Evolutionary conservation across 352 stramenopile genomes (phyloP), one percentile per base, ranked within the genome.

Genomic region (Phytophthora brassicae): DNA sequence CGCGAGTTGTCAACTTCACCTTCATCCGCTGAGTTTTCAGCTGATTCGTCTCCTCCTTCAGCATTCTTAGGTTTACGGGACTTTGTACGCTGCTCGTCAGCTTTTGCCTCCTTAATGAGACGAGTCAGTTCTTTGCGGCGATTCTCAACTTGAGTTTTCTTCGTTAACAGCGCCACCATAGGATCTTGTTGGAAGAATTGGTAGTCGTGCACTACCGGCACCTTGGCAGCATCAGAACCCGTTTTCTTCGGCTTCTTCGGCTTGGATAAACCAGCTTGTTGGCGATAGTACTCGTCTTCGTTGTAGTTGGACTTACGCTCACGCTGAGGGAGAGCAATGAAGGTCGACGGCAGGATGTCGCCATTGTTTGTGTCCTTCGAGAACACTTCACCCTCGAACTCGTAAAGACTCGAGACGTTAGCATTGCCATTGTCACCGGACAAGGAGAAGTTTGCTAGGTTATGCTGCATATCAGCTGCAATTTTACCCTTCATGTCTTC

Each of bases 211-310:
- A 98, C 89, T 24, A 89, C 77, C 0, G 92, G 85, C 31, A 95
- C 83, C 64, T 96, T 96, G 23, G 90, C 86, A 44, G 97, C 64
- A 66, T 97, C 66, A 66, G 82, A 77, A 81, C 92, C 65, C 77
- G 79, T 66, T 86, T 95, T 82, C 70, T 97, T 96, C 0, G 96
- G 79, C 55, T 95, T 95, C 64, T 94, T 94, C 1, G 81, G 58
- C 68, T 95, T 95, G 33, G 79, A 76, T 28, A 93, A 69, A 0
- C 86, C 86, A 1, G 84, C 83, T 35, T 94, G 83, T 50, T 95
- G 81, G 31, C 92, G 88, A 64, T 98, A 99, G 68, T 98, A 98
- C 77, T 98, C 94, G 66, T 98, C 96, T 50, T 98, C 94, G 69
- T 99, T 97, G 81, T 99, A 96, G 74, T 95, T 96, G 13, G 79